phyloP scores from a whole-genome alignment of 2,329 filamentous ascomycete species.

The Fusarium temperatum region DNA sequence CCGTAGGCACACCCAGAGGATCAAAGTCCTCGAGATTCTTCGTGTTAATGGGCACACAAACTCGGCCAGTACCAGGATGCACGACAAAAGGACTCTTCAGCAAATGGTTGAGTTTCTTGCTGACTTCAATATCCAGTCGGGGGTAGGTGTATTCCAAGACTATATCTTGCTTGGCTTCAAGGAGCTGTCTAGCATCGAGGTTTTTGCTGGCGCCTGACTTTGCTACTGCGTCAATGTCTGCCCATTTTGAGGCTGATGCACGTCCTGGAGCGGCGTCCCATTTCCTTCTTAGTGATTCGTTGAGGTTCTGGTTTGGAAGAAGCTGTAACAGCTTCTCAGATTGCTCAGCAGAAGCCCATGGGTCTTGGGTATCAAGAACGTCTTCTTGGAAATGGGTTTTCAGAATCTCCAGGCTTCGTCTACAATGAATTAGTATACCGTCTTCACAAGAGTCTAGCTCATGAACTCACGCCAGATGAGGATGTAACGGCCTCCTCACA shows the following conservation, averaged over 20 bases:
- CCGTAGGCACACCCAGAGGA: conserved; percentile 87
- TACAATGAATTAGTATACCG: conserved; percentile 43
- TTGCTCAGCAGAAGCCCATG: conserved; percentile 77
- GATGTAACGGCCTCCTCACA: conserved; percentile 84
- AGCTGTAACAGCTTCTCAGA: conserved; percentile 83
- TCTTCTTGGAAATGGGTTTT: conserved; percentile 85
- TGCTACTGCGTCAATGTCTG: conserved; percentile 88
- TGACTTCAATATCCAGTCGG: conserved; percentile 94
- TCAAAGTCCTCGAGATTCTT: conserved; percentile 81
- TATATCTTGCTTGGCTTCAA: conserved; percentile 94
- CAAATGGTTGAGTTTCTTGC: conserved; percentile 97
- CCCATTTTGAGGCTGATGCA: conserved; percentile 84
- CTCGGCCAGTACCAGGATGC: conserved; percentile 90
- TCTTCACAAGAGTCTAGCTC: not conserved
- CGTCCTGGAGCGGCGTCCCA: conserved; percentile 88
- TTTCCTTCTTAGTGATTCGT: conserved; percentile 83
- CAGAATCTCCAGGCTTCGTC: conserved; percentile 85
- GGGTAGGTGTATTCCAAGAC: conserved; percentile 98
- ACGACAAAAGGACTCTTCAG: conserved; percentile 97
- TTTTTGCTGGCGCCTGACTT: conserved; percentile 76
- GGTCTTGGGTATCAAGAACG: conserved; percentile 85
- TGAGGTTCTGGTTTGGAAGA: conserved; percentile 81
- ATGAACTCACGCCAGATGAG: conserved; percentile 75
- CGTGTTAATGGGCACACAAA: conserved; percentile 94
- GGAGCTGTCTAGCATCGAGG: conserved; percentile 77